Percentiles rank a stretch among this genome's conserved stretches.
Evolutionary conservation across 2,329 filamentous ascomycete genomes (phyloP).

Genomic region (Fusarium sp.): DNA sequence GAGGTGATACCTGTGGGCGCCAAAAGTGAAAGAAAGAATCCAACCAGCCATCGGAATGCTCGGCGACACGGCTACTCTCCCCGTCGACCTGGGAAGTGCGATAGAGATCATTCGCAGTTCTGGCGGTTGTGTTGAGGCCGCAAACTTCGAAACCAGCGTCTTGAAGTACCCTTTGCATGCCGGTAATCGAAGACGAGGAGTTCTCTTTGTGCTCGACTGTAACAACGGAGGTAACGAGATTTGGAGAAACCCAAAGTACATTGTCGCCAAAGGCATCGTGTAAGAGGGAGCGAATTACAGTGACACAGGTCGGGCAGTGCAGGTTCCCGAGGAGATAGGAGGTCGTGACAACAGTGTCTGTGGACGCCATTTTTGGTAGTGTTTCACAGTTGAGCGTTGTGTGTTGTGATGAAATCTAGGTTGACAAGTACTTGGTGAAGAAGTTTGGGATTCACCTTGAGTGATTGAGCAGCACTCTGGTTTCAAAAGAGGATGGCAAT

Average conservation of each 20-base stretch:
- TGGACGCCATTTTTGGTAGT: constrained; percentile 44
- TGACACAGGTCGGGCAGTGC: constrained; percentile 82
- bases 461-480: not conserved
- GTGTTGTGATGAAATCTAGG: not conserved
- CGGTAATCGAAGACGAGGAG: constrained; percentile 56
- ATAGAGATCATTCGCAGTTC: constrained; percentile 47
- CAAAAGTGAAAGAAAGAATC: constrained; percentile 51
- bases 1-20: constrained; percentile 43
- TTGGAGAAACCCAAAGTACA: constrained; percentile 72
- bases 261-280: constrained; percentile 58
- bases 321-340: constrained; percentile 78
- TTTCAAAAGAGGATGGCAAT: not conserved
- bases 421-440: constrained; percentile 7
- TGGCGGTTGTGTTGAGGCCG: constrained; percentile 56
- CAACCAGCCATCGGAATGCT: constrained; percentile 37
- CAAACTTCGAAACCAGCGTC: constrained; percentile 70
- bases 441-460: constrained; percentile 6
- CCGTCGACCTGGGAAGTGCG: constrained; percentile 39
- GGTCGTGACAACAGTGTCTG: constrained; percentile 57
- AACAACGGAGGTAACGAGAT: constrained; percentile 77
- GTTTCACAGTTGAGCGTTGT: not conserved
- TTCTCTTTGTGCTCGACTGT: constrained; percentile 66
- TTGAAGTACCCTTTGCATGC: constrained; percentile 62
- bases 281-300: constrained; percentile 71
- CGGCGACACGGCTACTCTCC: constrained; percentile 40